Evolutionary conservation across 345 rosid genomes (phyloP).

Genomic region (Kernera saxatilis): DNA sequence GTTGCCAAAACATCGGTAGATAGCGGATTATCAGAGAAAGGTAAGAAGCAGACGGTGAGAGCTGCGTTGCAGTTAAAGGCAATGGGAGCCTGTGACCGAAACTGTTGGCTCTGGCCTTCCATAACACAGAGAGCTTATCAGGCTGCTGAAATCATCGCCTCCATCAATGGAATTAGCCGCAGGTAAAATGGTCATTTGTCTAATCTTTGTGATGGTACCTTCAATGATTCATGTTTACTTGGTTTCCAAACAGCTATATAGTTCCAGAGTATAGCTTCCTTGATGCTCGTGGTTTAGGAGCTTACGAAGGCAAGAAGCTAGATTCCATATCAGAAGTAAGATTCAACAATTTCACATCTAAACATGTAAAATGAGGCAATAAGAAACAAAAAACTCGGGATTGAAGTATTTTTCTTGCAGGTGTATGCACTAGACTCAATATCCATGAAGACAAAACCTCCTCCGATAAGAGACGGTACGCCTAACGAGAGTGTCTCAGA

Average conservation of each 20-base stretch:
- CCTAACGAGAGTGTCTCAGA: constrained; percentile 85
- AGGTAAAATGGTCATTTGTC: constrained; percentile 35
- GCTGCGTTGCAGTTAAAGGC: constrained; percentile 66
- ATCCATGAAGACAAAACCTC: constrained; percentile 76
- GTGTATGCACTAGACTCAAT: constrained; percentile 75
- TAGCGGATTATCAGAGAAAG: constrained; percentile 72
- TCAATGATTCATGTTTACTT: neutral
- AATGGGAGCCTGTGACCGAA: constrained; percentile 70
- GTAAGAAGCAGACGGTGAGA: constrained; percentile 70
- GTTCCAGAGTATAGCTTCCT: constrained; percentile 94
- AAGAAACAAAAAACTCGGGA: neutral
- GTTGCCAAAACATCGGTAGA: constrained; percentile 85
- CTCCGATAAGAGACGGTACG: constrained; percentile 88
- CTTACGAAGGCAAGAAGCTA: constrained; percentile 79
- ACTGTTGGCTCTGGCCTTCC: constrained; percentile 98
- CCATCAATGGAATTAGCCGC: constrained; percentile 64
- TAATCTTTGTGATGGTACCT: neutral
- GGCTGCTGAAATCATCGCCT: constrained; percentile 82
- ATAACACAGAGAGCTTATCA: constrained; percentile 95
- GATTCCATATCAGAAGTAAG: constrained; percentile 74
- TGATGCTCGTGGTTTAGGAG: constrained; percentile 96
- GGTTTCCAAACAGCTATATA: constrained; percentile 43
- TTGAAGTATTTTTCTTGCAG: constrained; percentile 26
- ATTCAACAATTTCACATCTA: neutral
- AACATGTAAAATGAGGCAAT: neutral